Percentiles rank a stretch among this genome's conserved stretches.
Conservation (phyloP, 2,329 filamentous ascomycete genomes). For the Cladosporium sp. region DNA sequence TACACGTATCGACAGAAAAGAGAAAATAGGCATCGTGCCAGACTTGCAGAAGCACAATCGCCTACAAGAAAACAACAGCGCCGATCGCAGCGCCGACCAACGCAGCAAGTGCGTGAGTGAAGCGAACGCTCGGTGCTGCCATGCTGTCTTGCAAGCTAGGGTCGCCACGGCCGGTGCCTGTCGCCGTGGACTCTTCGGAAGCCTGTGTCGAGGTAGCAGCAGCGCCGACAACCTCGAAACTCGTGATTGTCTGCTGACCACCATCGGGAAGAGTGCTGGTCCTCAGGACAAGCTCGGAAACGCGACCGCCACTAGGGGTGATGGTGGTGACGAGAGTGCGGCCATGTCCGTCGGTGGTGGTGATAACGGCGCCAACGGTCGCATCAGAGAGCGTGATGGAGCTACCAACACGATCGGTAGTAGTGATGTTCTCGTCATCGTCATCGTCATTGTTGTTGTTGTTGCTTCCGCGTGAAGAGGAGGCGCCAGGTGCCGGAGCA, state of each 20-base stretch:
- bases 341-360: conserved; percentile 45
- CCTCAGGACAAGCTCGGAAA: conserved; percentile 44
- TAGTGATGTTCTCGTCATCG: conserved; percentile 31
- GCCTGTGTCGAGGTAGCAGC: conserved; percentile 24
- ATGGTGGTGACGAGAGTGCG: conserved; percentile 50
- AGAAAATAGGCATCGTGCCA: conserved; percentile 9
- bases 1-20: conserved; percentile 15
- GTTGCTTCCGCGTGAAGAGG: conserved; percentile 26
- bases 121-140: conserved; percentile 33
- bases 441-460: conserved; percentile 9
- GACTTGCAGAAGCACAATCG: conserved; percentile 4
- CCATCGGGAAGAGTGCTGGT: conserved; percentile 41
- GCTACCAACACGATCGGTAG: conserved; percentile 45
- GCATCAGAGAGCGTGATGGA: conserved; percentile 40
- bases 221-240: conserved; percentile 45
- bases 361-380: conserved; percentile 44
- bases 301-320: conserved; percentile 46
- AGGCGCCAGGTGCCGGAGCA: conserved; percentile 41
- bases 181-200: conserved; percentile 23
- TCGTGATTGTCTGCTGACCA: conserved; percentile 45
- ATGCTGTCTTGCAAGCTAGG: conserved; percentile 45
- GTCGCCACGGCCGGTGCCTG: conserved; percentile 17
- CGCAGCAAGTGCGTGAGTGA: conserved; percentile 35
- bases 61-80: conserved; percentile 40
- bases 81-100: conserved; percentile 39